Evolutionary conservation across 2,329 filamentous ascomycete species (phyloP).

Genomic region (Erysiphe pulchra): DNA sequence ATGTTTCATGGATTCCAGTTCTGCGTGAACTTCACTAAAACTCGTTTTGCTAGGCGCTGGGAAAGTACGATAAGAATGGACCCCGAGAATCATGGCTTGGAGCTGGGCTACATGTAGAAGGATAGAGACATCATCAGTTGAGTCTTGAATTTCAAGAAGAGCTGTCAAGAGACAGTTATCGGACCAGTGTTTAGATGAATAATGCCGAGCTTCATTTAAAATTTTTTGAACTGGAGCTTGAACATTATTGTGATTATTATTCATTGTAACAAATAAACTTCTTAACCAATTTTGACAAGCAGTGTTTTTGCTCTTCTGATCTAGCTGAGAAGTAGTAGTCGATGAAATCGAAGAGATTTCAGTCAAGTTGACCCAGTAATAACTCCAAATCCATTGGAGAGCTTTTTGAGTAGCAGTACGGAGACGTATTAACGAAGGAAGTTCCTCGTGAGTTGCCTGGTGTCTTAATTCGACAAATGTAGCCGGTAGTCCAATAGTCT

Average conservation of each 20-base stretch:
- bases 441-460: slow-evolving; percentile 69
- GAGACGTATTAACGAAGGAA: slow-evolving; percentile 51
- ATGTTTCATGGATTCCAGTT: slow-evolving; percentile 6
- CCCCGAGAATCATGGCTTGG: slow-evolving; percentile 16
- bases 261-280: slow-evolving; percentile 6
- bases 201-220: slow-evolving; percentile 1
- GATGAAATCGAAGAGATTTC: not conserved
- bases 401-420: slow-evolving; percentile 43
- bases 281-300: slow-evolving; percentile 8
- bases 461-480: slow-evolving; percentile 77
- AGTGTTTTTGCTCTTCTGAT: slow-evolving; percentile 1
- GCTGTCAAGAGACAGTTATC: slow-evolving; percentile 1
- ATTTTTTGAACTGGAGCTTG: too few species aligned
- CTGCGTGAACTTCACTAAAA: slow-evolving; percentile 5
- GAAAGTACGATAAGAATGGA: not conserved
- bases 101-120: slow-evolving; percentile 15
- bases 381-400: slow-evolving; percentile 66
- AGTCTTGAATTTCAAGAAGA: slow-evolving; percentile 6
- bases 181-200: too few species aligned
- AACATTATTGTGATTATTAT: slow-evolving; percentile 8
- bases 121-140: slow-evolving; percentile 3
- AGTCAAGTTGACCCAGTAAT: slow-evolving; percentile 45
- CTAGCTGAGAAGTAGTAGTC: not conserved
- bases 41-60: not conserved
- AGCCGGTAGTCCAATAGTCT: slow-evolving; percentile 40